Base-by-base conservation (phyloP, 2,329 filamentous ascomycete genomes). In the Aspergillus sclerotialis region DNA sequence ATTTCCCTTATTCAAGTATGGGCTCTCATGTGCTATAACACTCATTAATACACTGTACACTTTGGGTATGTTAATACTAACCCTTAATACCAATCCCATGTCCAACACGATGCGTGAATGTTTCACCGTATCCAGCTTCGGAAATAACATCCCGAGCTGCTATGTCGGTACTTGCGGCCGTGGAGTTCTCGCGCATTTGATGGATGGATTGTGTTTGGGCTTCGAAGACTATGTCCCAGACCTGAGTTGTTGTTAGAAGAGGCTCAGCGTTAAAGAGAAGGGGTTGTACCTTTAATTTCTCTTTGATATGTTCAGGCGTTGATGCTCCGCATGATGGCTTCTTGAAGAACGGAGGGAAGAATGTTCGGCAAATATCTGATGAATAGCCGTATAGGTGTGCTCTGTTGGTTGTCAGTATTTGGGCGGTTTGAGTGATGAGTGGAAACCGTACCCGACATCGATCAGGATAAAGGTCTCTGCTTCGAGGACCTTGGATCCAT, bases 41-140 rank as follows among this genome's bases (percentile, higher is more conserved):
- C 5, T 10, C 11, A 3, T 28, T 14, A 36, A 24, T 12, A 35
- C 18, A 8, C 15, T 26, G 35, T n/a, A n/a, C n/a, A n/a, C n/a
- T n/a, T n/a, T n/a, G n/a, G n/a, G n/a, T n/a, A n/a, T n/a, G n/a
- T n/a, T n/a, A n/a, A n/a, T n/a, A n/a, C n/a, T 29, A 9, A 52
- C 49, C 76, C 56, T 81, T 80, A 49, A 82, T 79, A 0, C 77
- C 78, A 30, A 82, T 79, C 2, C 77, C 73, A 45, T 82, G 78
- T 1, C 77, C 77, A 1, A 81, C 60, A 1, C 77, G 68, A 44
- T 81, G 77, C 1, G 76, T 80, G 42, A 81, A 81, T 0, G 64
- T 66, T 13, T 68, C 58, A 0, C 72, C 75, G 38, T 80, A 80
- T 0, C 76, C 76, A 0, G 74, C 76, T 8, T 68, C 53, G 9